Evolutionary conservation across 306 rosid genomes (phyloP).

Genomic region (Cucurbita moschata): DNA sequence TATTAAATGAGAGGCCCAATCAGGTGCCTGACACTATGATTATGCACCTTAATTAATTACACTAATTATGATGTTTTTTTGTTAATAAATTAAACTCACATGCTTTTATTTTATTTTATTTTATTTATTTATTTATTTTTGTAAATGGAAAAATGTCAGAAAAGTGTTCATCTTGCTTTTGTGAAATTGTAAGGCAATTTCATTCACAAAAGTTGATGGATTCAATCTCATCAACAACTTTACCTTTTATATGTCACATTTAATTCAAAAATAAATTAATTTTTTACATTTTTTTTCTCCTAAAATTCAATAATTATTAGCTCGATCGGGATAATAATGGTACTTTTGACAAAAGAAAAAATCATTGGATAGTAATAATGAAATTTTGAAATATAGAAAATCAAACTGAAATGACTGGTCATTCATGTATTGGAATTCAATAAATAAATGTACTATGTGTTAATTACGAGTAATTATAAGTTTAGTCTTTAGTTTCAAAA

Average conservation of each 20-base stretch:
- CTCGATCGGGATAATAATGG: no score
- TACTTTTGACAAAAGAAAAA: no score
- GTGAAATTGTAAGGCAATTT: constrained; percentile 40
- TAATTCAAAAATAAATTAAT: no score
- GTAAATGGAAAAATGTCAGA: constrained; percentile 11
- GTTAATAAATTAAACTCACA: not conserved
- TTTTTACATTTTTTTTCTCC: no score
- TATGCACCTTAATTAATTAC: not conserved
- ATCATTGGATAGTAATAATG: no score
- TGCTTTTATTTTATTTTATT: not conserved
- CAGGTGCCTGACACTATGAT: constrained; percentile 31
- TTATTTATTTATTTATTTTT: not conserved
- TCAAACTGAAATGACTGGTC: no score
- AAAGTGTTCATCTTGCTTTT: not conserved
- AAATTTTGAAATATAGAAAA: no score
- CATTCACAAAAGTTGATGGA: constrained; percentile 11
- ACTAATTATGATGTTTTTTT: not conserved
- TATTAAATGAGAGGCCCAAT: not conserved
- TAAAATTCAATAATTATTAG: no score
- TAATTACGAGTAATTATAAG: no score
- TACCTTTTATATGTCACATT: not conserved
- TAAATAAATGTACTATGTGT: no score
- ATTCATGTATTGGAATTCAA: no score
- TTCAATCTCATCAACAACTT: constrained; percentile 10
- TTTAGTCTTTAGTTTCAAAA: no score